A percentile compares a stretch with the other conserved stretches of the same genome.
phyloP scores from a whole-genome alignment of 352 stramenopile species.

The Phytophthora parvispora region DNA sequence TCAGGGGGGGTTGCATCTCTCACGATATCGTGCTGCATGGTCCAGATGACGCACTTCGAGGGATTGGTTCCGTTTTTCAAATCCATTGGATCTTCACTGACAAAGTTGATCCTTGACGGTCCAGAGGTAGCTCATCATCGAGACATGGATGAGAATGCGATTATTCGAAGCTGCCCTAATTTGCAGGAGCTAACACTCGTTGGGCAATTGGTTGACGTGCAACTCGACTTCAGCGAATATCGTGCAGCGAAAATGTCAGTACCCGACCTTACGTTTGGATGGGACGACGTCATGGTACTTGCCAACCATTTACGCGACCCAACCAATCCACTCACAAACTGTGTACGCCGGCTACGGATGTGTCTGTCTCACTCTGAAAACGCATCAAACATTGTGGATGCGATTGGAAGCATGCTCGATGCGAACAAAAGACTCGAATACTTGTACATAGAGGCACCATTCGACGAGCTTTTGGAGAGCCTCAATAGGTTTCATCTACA shows the following conservation, averaged over 20 bases:
- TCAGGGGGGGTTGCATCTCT: not conserved
- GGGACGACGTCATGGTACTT: not conserved
- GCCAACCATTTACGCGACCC: not conserved
- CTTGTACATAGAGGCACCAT: not conserved
- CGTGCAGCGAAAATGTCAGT: not conserved
- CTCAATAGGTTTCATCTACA: not conserved
- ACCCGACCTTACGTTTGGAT: not conserved
- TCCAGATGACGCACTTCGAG: not conserved
- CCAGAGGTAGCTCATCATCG: not conserved
- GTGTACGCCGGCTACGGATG: not conserved
- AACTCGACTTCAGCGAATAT: conserved; percentile 15
- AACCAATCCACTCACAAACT: conserved; percentile 3
- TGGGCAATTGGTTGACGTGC: not conserved
- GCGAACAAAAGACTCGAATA: conserved; percentile 1
- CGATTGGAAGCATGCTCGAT: not conserved
- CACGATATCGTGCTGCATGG: not conserved
- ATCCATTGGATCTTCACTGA: not conserved
- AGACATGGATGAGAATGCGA: not conserved
- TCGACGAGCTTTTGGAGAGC: not conserved
- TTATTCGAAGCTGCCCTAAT: conserved; percentile 13
- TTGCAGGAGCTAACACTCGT: conserved; percentile 4
- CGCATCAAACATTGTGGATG: not conserved
- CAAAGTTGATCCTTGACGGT: not conserved
- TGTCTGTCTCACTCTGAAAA: not conserved
- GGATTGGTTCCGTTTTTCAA: not conserved